phyloP scores from a whole-genome alignment of 2,329 filamentous ascomycete genomes.

The Trichoderma citrinoviride region DNA sequence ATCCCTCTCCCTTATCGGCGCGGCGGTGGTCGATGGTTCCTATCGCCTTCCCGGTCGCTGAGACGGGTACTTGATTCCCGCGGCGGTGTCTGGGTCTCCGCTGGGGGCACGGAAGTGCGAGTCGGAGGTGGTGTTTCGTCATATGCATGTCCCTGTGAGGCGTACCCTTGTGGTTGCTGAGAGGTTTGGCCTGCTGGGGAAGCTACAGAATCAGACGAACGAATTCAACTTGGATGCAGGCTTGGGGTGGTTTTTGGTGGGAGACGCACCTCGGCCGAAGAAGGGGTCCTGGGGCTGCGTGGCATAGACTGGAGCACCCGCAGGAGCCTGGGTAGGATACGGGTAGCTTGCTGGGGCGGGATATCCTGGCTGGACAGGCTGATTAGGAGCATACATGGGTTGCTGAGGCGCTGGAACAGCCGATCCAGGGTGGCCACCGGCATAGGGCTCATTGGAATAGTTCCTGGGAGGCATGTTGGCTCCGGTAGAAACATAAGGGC shows the following conservation, averaged over 20 bases:
- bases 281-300: slow-evolving; percentile 52
- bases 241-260: slow-evolving; percentile 27
- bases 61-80: slow-evolving; percentile 40
- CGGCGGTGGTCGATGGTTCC: slow-evolving; percentile 40
- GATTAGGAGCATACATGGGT: slow-evolving; percentile 35
- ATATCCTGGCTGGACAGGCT: slow-evolving; percentile 34
- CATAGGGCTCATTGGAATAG: slow-evolving; percentile 34
- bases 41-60: slow-evolving; percentile 44
- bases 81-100: slow-evolving; percentile 41
- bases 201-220: slow-evolving; percentile 49
- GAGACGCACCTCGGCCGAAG: slow-evolving; percentile 61
- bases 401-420: slow-evolving; percentile 34
- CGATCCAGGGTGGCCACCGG: slow-evolving; percentile 31
- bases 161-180: slow-evolving; percentile 38
- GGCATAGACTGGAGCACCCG: slow-evolving; percentile 32
- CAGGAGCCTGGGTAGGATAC: slow-evolving; percentile 39
- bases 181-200: slow-evolving; percentile 48
- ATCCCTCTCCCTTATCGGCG: slow-evolving; percentile 34
- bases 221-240: slow-evolving; percentile 19
- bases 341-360: slow-evolving; percentile 33
- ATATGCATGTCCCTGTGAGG: slow-evolving; percentile 51
- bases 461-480: slow-evolving; percentile 34
- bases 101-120: slow-evolving; percentile 38
- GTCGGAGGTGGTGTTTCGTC: slow-evolving; percentile 43
- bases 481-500: slow-evolving; percentile 38